Percentiles rank a stretch among this genome's conserved stretches.
Conservation (phyloP, 2,329 filamentous ascomycete species). For the Fusarium sp. region DNA sequence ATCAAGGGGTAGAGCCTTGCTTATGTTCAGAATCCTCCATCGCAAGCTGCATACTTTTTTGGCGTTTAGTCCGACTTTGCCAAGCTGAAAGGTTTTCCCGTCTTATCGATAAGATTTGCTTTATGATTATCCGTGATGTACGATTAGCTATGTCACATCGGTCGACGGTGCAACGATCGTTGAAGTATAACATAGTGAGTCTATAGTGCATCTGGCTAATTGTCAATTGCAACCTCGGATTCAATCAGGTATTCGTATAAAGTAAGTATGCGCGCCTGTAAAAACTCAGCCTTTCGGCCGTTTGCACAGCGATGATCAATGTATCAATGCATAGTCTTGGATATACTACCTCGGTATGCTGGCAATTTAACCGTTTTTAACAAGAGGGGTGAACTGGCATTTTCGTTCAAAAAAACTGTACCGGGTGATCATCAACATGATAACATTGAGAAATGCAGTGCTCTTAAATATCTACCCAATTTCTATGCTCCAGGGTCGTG, state of each 20-base stretch:
- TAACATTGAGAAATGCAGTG: neutral
- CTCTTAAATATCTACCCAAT: neutral
- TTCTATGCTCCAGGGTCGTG: neutral
- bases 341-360: neutral
- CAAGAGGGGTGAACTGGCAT: neutral
- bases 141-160: neutral
- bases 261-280: constrained; percentile 19
- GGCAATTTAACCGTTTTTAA: constrained; percentile 1
- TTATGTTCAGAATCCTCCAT: neutral
- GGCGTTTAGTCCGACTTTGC: neutral
- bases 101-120: neutral
- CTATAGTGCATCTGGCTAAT: neutral
- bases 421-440: neutral
- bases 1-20: neutral
- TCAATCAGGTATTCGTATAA: neutral
- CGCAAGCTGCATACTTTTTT: neutral
- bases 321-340: neutral
- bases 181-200: neutral
- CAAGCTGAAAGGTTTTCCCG: neutral
- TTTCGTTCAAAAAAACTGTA: too few relatives aligned
- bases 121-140: neutral
- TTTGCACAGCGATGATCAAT: neutral
- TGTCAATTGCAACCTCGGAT: neutral
- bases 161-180: neutral
- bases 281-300: neutral